Evolutionary conservation across 768 basidiomycete genomes (phyloP), one percentile per base, ranked within the genome.

Genomic region (Pholiota microspora): DNA sequence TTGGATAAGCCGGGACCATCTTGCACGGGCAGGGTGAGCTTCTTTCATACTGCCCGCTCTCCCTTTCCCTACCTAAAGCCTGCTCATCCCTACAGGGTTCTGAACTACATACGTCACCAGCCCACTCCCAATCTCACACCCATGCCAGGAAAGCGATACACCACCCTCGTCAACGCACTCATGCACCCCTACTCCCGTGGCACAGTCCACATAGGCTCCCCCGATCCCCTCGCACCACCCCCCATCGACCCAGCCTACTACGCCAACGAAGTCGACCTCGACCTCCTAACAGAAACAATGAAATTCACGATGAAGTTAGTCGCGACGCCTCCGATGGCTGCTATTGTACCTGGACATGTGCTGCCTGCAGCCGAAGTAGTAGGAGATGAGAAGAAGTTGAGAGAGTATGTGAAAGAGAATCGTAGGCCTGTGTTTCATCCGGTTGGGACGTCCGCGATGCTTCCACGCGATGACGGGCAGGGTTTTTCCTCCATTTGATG

Each of bases 391-490:
- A 45, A 49, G n/a, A 34, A 47, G 2, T 27, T 57, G 36, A 36
- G 40, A 10, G 29, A 52, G n/a, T 53, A 31, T 32, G 48, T 53
- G 35, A 52, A 45, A n/a, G 29, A 50, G 7, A 34, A 29, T 12
- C 34, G 42, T 8, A 25, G 27, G n/a, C 29, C 58, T n/a, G 54
- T 55, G 15, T 59, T 52, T 25, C 58, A 59, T 31, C 58, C 58
- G 6, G 38, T 59, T 7, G 58, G 58, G 29, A 58, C 53, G 2
- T 49, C 57, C n/a, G 40, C 53, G 12, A 59, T 59, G 57, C 57
- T 51, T 32, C 57, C 57, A 7, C 28, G 21, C 3, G 49, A 51
- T 15, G 57, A 59, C 10, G 57, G 57, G 57, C 54, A 13, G 27
- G 57, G 45, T 32, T n/a, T 29, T 27, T 3, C n/a, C 34, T 25